phyloP scores from a whole-genome alignment of 2,329 filamentous ascomycete genomes.

The Penicillium sp. region DNA sequence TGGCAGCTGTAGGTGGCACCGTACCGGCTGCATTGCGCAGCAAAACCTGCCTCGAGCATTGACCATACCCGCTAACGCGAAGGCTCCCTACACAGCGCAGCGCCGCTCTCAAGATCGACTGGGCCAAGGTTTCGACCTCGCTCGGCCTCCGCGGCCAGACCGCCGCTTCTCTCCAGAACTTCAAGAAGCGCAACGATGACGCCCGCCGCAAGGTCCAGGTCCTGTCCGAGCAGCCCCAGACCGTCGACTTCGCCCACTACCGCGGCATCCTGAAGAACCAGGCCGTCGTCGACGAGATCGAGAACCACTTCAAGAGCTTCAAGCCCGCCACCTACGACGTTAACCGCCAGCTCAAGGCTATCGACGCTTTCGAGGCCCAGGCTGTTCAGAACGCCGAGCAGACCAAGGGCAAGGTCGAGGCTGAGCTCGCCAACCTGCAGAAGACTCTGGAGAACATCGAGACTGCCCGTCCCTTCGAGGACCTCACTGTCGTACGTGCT shows the following conservation, averaged over 20 bases:
- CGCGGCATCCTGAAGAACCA: constrained; percentile 91
- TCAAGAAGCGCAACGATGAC: constrained; percentile 99
- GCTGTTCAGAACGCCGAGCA: constrained; percentile 94
- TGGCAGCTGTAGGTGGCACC: constrained; percentile 39
- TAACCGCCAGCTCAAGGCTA: constrained; percentile 89
- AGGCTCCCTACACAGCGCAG: constrained; percentile 67
- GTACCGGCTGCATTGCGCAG: neutral
- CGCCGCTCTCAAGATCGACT: constrained; percentile 99
- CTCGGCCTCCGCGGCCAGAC: constrained; percentile 96
- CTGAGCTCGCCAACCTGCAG: constrained; percentile 87
- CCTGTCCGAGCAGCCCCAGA: constrained; percentile 77
- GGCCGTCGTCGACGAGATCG: constrained; percentile 91
- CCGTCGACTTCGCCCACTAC: constrained; percentile 92
- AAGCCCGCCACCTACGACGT: constrained; percentile 93
- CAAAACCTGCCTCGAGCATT: neutral
- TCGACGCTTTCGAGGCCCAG: constrained; percentile 96
- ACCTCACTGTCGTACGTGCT: constrained; percentile 84
- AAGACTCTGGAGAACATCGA: constrained; percentile 97
- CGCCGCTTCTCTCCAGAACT: constrained; percentile 80
- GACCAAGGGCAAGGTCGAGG: constrained; percentile 93
- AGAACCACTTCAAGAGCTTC: constrained; percentile 89
- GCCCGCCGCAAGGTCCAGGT: constrained; percentile 86
- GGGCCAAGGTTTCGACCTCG: constrained; percentile 88
- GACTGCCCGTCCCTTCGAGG: constrained; percentile 89
- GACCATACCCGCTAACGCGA: constrained; percentile 22